Base-by-base conservation (phyloP, 768 basidiomycete species). In the Rhodotorula sphaerocarpa region DNA sequence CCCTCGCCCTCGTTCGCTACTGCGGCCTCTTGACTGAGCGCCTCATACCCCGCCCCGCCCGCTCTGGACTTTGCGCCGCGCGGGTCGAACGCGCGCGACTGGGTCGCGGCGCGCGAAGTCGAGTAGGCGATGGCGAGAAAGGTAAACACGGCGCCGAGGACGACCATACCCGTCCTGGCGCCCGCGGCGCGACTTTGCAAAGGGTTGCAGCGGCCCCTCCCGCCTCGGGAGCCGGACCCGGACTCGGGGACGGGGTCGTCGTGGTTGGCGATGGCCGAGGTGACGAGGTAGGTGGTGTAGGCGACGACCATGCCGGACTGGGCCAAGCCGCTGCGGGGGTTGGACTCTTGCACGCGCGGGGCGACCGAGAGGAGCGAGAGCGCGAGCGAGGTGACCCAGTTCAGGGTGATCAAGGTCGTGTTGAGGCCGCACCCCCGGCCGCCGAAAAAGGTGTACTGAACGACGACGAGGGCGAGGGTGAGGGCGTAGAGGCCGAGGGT, bases 61-160 rank as follows among this genome's bases (percentile, higher is more conserved):
- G n/a, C n/a, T n/a, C n/a, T n/a, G n/a, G n/a, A n/a, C n/a, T n/a
- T n/a, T n/a, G n/a, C n/a, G n/a, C 84, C 4, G 91, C 92, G 20
- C 57, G 63, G 1, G 87, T n/a, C 86, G 28, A 99, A 77, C 11
- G 90, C 93, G 61, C 87, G 84, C 71, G 87, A 89, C 76, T 93
- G 90, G 1, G 95, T 99, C 15, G 95, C 95, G 9, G 95, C 95
- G 54, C 93, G 81, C 30, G 86, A 88, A 0, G 95, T 97, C 33
- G 92, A 96, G 74, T 96, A 99, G 11, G 95, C 93, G 70, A 99
- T 95, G 7, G 95, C 92, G 50, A 97, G 77, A 83, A 99, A 99
- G 0, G 95, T 99, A 76, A 99, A 95, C 16, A 90, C 75, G 12
- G 89, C 95, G 34, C 95, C 95, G 47, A 96, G 80, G 31, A 96